Conservation (phyloP, 139 green algal species). For the Parachlorella kessleri region DNA sequence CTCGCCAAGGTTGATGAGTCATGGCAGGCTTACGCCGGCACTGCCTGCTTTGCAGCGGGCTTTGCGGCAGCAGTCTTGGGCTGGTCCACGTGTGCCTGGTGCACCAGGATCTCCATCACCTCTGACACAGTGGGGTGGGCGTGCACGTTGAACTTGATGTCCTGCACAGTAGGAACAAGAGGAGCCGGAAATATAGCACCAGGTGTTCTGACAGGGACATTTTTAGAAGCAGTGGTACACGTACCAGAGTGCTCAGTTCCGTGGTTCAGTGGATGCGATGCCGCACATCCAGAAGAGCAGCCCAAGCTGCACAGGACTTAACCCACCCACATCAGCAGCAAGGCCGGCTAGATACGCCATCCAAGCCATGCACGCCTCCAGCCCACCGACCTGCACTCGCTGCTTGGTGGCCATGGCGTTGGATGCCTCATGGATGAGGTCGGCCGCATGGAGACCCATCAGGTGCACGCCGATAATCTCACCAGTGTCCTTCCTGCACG, state of each 20-base stretch:
- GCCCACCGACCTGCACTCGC: conserved; percentile 54
- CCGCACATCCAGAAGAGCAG: too few relatives aligned
- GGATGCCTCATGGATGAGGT: conserved; percentile 99
- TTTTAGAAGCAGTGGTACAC: too few relatives aligned
- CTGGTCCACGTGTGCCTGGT: conserved; percentile 31
- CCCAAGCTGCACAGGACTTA: too few relatives aligned
- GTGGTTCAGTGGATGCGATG: too few relatives aligned
- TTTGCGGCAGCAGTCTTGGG: conserved; percentile 2
- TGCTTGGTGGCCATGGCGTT: conserved; percentile 93
- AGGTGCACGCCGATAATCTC: conserved; percentile 98
- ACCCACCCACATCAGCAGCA: too few relatives aligned
- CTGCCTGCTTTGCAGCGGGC: conserved; percentile 45
- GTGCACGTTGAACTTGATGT: conserved; percentile 99
- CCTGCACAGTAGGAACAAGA: conserved; percentile 51
- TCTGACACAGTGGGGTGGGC: conserved; percentile 98
- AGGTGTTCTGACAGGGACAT: too few relatives aligned
- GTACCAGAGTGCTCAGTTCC: too few relatives aligned
- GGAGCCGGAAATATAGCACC: too few relatives aligned
- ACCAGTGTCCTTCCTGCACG: conserved; percentile 92
- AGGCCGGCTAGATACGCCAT: too few relatives aligned
- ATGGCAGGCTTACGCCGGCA: conserved; percentile 44
- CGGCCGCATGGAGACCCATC: conserved; percentile 95
- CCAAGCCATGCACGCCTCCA: too few relatives aligned
- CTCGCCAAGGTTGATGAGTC: too few relatives aligned
- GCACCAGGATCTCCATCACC: conserved; percentile 54